Evolutionary conservation across 176 grass and related monocot species (phyloP).

Genomic region (Dendrocalamus sinicus): DNA sequence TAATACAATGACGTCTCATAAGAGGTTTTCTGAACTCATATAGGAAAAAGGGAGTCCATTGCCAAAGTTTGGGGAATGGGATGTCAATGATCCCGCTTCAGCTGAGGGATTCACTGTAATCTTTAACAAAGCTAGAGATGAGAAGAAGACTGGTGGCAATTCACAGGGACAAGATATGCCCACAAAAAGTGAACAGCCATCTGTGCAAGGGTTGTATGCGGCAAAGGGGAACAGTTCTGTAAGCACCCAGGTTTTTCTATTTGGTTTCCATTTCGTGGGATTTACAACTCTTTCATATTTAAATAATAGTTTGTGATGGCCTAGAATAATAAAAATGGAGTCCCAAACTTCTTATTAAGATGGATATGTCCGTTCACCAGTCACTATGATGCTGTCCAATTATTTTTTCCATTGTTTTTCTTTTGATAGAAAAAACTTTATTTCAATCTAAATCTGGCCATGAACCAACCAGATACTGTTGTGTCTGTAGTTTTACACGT

Average conservation of each 20-base stretch:
- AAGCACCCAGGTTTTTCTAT: constrained; percentile 22
- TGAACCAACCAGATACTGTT: background rate
- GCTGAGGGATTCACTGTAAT: constrained; percentile 58
- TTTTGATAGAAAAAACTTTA: background rate
- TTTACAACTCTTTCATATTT: background rate
- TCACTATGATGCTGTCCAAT: background rate
- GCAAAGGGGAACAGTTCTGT: constrained; percentile 46
- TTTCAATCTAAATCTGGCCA: background rate
- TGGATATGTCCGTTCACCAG: background rate
- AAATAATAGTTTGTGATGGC: background rate
- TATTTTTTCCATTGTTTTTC: background rate
- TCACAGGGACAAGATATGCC: constrained; percentile 6
- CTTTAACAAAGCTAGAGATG: constrained; percentile 60
- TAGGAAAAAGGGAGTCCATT: constrained; percentile 42
- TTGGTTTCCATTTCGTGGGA: background rate
- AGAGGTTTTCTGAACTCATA: background rate
- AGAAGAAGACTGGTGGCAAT: constrained; percentile 51
- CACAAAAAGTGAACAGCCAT: constrained; percentile 14
- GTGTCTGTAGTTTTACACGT: background rate
- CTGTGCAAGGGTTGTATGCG: constrained; percentile 31
- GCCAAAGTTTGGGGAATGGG: constrained; percentile 45
- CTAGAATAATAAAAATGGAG: background rate
- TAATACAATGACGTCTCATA: constrained; percentile 2
- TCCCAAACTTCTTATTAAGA: constrained; percentile 4
- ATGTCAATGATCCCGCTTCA: constrained; percentile 47